A percentile compares a stretch with the other conserved stretches of the same genome.
Evolutionary conservation across 208 protist species (phyloP).

Genomic region (Wallacemonas sp.): DNA sequence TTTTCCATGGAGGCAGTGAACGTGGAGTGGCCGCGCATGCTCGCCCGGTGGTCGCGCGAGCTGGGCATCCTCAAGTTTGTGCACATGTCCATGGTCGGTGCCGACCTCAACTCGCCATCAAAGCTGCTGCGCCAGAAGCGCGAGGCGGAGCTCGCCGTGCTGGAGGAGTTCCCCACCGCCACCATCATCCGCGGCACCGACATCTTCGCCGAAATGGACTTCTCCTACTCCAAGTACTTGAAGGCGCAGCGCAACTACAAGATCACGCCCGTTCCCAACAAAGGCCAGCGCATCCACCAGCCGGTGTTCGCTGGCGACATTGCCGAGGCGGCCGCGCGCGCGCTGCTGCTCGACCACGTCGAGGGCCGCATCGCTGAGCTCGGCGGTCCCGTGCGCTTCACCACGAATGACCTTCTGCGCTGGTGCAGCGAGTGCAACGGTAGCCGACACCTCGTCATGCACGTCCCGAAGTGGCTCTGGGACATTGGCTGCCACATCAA

Average conservation of each 20-base stretch:
- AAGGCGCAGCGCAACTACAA: conserved; percentile 87
- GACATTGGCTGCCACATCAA: conserved; percentile 68
- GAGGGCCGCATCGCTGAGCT: conserved; percentile 91
- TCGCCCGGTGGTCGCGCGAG: conserved; percentile 88
- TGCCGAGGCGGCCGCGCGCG: conserved; percentile 78
- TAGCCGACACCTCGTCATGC: conserved; percentile 59
- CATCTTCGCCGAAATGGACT: conserved; percentile 89
- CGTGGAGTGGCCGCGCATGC: conserved; percentile 91
- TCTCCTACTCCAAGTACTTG: conserved; percentile 88
- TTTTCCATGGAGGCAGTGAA: conserved; percentile 92
- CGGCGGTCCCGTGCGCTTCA: conserved; percentile 90
- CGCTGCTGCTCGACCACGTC: conserved; percentile 86
- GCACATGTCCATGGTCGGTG: conserved; percentile 91
- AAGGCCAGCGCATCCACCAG: conserved; percentile 85
- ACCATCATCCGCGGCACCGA: conserved; percentile 90
- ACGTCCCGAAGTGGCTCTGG: conserved; percentile 77
- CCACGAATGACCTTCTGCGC: conserved; percentile 85
- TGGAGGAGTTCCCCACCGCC: conserved; percentile 91
- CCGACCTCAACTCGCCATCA: conserved; percentile 84
- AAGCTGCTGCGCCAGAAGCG: conserved; percentile 89
- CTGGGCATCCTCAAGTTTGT: conserved; percentile 83
- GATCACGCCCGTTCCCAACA: conserved; percentile 86
- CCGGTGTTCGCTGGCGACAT: conserved; percentile 90
- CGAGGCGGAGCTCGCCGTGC: conserved; percentile 81
- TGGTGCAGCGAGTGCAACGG: conserved; percentile 89